A percentile compares a stretch with the other conserved stretches of the same genome.
Conservation (phyloP, 1,284 basidiomycete species). For the Coniophora puteana region DNA sequence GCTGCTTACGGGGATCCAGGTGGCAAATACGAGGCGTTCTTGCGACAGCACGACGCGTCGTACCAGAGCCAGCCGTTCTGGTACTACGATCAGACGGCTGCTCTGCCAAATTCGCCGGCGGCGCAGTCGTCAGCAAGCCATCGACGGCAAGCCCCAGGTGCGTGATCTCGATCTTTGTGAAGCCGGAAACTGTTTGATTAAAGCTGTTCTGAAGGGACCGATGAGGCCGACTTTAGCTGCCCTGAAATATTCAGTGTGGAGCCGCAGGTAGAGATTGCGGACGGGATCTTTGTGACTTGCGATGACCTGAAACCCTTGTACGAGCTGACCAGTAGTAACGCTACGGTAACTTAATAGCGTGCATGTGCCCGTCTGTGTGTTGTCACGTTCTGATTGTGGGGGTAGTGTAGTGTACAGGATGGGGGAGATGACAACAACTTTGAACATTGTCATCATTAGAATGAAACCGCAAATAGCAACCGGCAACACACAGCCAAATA, state of each 20-base stretch:
- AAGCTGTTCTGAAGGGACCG: no score
- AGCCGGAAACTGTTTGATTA: no score
- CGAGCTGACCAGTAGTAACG: no score
- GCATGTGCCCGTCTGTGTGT: no score
- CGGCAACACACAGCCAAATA: conserved; percentile 31
- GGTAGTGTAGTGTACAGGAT: no score
- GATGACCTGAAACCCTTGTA: conserved; percentile 41
- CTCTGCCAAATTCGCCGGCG: conserved; percentile 20
- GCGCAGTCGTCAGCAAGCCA: conserved; percentile 6
- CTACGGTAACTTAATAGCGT: no score
- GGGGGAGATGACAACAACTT: no score
- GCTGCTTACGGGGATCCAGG: conserved; percentile 51
- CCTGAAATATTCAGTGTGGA: conserved; percentile 35
- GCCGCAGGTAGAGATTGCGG: conserved; percentile 41
- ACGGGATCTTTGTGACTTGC: conserved; percentile 46
- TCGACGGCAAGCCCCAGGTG: no score
- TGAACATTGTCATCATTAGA: no score
- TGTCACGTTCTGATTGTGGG: no score
- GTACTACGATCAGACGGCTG: conserved; percentile 48
- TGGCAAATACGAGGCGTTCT: conserved; percentile 44
- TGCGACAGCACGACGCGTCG: conserved; percentile 28
- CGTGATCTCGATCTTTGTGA: no score
- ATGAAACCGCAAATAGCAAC: conserved; percentile 1
- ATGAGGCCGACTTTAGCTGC: conserved; percentile 41
- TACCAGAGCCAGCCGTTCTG: conserved; percentile 44